Conservation (phyloP, 495 filamentous ascomycete genomes). For the Talaromyces liani region DNA sequence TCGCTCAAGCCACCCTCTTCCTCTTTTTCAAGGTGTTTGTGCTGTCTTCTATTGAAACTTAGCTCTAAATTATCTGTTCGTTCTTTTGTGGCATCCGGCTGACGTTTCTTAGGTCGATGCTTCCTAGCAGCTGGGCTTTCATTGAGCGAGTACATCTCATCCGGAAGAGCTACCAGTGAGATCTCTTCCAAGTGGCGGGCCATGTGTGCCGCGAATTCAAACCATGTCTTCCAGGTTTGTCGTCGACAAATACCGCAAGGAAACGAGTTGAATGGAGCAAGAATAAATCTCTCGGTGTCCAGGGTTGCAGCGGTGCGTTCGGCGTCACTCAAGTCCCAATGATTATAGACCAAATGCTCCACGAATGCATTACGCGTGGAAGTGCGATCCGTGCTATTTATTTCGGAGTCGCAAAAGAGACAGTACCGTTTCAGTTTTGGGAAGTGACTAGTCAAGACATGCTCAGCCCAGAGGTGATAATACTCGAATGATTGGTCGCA, state of each 20-base stretch:
- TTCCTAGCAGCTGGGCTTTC: not conserved
- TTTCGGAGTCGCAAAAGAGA: not conserved
- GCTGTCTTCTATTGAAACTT: not conserved
- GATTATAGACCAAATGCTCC: slow-evolving; percentile 1
- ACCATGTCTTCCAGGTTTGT: not conserved
- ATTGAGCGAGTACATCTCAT: not conserved
- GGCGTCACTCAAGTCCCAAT: not conserved
- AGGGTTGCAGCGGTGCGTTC: not conserved
- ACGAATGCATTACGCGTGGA: slow-evolving; percentile 1
- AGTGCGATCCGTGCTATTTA: not conserved
- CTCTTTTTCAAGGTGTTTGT: not conserved
- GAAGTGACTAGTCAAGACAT: not conserved
- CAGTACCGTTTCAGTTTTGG: slow-evolving; percentile 1
- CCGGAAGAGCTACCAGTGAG: not conserved
- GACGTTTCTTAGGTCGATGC: not conserved
- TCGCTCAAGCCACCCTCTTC: not conserved
- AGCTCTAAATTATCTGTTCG: not conserved
- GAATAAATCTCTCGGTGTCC: not conserved
- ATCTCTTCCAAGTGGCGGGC: slow-evolving; percentile 4
- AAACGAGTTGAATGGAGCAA: not conserved
- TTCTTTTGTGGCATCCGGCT: not conserved
- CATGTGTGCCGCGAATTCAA: not conserved
- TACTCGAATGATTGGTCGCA: slow-evolving; percentile 4
- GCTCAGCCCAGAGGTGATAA: slow-evolving; percentile 3
- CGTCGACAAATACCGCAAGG: not conserved